phyloP scores from a whole-genome alignment of 345 rosid genomes.

The Eucalyptus urophylla region DNA sequence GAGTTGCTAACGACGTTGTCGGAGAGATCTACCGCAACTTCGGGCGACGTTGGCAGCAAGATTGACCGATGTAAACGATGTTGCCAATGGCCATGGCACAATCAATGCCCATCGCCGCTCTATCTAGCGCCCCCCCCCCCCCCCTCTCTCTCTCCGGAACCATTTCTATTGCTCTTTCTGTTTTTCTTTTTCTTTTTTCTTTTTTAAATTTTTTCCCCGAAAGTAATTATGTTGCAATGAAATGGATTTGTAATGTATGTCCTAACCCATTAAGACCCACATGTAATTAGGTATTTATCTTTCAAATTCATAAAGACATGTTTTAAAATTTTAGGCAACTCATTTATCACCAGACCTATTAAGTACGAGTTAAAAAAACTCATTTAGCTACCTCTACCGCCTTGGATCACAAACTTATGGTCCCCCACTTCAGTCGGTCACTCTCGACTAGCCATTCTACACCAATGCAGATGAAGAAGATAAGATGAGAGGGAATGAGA shows the following conservation, averaged over 20 bases:
- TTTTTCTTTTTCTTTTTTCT: rapidly evolving
- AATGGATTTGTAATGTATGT: neutral
- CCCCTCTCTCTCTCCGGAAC: neutral
- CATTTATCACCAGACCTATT: neutral
- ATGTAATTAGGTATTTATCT: neutral
- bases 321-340: neutral
- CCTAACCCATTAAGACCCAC: neutral
- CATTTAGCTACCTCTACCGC: neutral
- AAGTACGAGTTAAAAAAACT: neutral
- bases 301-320: neutral
- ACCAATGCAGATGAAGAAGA: neutral
- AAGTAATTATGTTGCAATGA: neutral
- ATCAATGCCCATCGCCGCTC: neutral
- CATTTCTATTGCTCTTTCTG: neutral
- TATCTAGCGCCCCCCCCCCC: neutral
- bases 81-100: neutral
- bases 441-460: neutral
- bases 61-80: neutral
- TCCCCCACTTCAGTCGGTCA: neutral
- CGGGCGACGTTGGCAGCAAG: neutral
- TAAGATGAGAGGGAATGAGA: neutral
- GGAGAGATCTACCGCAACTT: neutral
- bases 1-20: neutral
- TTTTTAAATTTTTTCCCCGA: neutral
- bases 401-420: neutral